Evolutionary conservation across 2,329 filamentous ascomycete genomes (phyloP).

Genomic region (Diaporthe sp.): DNA sequence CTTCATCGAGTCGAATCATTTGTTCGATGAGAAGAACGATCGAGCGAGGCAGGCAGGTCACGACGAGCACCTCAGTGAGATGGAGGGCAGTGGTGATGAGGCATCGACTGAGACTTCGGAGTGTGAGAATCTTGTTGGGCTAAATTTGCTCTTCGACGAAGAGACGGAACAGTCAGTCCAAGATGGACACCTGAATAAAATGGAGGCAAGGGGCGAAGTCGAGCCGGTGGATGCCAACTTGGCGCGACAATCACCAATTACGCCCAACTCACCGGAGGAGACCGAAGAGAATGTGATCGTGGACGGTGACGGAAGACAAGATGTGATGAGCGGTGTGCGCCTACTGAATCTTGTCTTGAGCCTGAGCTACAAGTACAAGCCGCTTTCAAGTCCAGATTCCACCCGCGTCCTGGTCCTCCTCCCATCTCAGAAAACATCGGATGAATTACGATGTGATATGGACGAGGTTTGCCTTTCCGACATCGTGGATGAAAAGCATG

Average conservation of each 20-base stretch:
- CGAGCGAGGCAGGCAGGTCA: neutral
- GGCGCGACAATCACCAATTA: neutral
- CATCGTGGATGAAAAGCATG: neutral
- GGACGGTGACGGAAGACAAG: neutral
- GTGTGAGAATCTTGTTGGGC: neutral
- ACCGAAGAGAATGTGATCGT: neutral
- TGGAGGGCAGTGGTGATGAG: neutral
- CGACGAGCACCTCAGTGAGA: too few species aligned
- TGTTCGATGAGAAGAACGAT: neutral
- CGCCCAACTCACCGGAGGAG: neutral
- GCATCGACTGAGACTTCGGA: neutral
- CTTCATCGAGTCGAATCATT: rapidly evolving
- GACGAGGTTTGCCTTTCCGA: neutral
- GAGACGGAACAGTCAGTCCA: neutral
- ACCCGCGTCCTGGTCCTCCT: neutral
- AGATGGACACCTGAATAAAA: neutral
- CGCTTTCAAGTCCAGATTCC: neutral
- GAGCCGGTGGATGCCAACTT: neutral
- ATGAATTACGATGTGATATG: neutral
- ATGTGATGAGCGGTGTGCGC: neutral
- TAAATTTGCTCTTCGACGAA: neutral
- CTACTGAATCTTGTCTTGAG: neutral
- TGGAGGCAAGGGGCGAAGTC: too few species aligned
- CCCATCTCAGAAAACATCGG: neutral
- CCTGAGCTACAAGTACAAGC: neutral